Evolutionary conservation across 2,329 filamentous ascomycete genomes (phyloP).

Genomic region (Dothiorella sarmentorum): DNA sequence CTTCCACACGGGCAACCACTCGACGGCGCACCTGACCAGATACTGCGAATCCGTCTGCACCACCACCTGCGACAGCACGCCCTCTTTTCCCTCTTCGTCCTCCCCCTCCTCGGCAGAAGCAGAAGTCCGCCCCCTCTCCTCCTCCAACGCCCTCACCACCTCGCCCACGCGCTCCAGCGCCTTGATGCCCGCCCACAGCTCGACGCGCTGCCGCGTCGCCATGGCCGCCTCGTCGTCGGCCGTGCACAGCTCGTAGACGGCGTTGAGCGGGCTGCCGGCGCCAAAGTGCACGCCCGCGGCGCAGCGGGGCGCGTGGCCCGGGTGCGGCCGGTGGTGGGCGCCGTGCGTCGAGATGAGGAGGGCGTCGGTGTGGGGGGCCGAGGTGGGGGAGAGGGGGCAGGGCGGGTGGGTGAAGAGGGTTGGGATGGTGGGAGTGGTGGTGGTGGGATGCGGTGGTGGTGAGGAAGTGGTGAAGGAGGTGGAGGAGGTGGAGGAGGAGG

Average conservation of each 20-base stretch:
- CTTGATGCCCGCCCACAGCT: not conserved
- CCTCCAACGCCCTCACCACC: not conserved
- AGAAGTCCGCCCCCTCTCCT: not conserved
- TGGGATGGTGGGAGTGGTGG: not conserved
- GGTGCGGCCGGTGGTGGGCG: not conserved
- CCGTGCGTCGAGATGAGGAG: not conserved
- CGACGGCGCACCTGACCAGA: not conserved
- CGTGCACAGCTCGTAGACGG: not conserved
- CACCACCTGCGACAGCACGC: not conserved
- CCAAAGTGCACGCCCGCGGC: not conserved
- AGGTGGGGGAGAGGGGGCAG: not conserved
- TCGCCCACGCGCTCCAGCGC: constrained; percentile 1
- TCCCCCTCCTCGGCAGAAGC: not conserved
- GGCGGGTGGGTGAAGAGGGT: constrained; percentile 4
- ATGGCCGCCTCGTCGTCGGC: not conserved
- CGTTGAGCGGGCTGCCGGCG: not conserved
- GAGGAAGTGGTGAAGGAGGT: not conserved
- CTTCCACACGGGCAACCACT: not conserved
- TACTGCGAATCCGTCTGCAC: constrained; percentile 5
- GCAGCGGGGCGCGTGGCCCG: not conserved
- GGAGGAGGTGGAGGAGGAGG: not conserved
- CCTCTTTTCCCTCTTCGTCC: not conserved
- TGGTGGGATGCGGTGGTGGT: not conserved
- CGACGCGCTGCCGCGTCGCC: not conserved
- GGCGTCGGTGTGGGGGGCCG: constrained; percentile 1